phyloP scores from a whole-genome alignment of 257 asterid genomes.

The Nicotiana sylvestris region DNA sequence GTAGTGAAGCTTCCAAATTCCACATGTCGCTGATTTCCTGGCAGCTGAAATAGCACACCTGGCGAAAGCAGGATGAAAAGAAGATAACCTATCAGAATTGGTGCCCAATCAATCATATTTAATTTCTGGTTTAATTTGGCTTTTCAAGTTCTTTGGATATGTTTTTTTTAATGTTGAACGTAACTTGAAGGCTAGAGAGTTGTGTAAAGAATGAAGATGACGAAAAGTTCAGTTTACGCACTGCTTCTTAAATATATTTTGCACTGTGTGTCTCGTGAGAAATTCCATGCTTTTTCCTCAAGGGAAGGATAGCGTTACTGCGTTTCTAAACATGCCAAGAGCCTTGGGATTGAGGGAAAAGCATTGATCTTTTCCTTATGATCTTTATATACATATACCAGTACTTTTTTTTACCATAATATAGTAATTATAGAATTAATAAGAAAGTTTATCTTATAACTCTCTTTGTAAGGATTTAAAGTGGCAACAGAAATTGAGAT shows the following conservation, averaged over 20 bases:
- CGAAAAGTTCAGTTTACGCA: neutral
- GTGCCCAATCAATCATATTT: constrained; percentile 54
- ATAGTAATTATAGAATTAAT: no score
- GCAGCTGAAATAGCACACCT: constrained; percentile 53
- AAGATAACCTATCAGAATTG: constrained; percentile 39
- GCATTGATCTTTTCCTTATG: neutral
- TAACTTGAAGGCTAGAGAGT: neutral
- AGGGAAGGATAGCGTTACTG: constrained; percentile 2
- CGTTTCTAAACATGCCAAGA: neutral
- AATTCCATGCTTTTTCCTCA: constrained; percentile 1
- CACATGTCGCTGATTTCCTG: constrained; percentile 38
- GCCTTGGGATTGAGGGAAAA: neutral
- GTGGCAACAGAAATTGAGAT: no score
- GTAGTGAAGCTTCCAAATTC: constrained; percentile 55
- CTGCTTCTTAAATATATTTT: neutral
- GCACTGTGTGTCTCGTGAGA: neutral
- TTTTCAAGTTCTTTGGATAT: no score
- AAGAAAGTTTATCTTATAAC: no score
- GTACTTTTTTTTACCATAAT: no score
- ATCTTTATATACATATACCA: no score
- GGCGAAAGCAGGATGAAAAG: constrained; percentile 49
- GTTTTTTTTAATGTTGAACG: neutral
- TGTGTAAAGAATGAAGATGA: neutral
- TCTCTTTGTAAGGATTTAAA: no score
- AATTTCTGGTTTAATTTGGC: neutral